Percentiles rank a stretch among this genome's conserved stretches.
Evolutionary conservation across 179 eudicot genomes (phyloP).

Genomic region (Beta lomatogona): DNA sequence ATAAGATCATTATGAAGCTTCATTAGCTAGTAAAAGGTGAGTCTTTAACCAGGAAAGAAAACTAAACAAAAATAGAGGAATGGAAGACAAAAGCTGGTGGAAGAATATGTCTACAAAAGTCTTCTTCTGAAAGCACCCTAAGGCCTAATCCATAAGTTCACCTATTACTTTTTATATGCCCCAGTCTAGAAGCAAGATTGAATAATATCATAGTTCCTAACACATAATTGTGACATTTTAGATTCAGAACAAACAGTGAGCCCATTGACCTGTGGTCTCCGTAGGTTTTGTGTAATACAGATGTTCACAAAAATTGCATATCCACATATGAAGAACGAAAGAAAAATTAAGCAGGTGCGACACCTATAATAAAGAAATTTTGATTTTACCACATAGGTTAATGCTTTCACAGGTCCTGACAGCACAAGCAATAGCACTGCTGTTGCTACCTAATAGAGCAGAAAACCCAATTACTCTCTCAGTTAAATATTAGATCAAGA

Average conservation of each 20-base stretch:
- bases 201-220: background rate
- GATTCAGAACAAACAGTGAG: background rate
- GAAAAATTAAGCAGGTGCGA: background rate
- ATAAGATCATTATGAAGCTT: background rate
- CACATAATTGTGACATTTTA: background rate
- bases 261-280: background rate
- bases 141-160: background rate
- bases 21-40: background rate
- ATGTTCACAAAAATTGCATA: background rate
- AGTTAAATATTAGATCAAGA: background rate
- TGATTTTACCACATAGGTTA: slow-evolving; percentile 71
- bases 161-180: background rate
- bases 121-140: background rate
- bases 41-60: background rate
- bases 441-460: slow-evolving; percentile 73
- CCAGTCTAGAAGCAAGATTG: background rate
- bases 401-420: slow-evolving; percentile 92
- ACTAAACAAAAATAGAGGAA: background rate
- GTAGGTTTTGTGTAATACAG: background rate
- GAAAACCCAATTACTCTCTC: background rate
- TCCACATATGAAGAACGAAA: background rate
- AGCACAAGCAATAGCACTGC: slow-evolving; percentile 71
- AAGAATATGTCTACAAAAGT: background rate
- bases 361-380: background rate
- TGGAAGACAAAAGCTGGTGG: background rate